phyloP scores from a whole-genome alignment of 2,329 filamentous ascomycete species.

The Neurospora sp. region DNA sequence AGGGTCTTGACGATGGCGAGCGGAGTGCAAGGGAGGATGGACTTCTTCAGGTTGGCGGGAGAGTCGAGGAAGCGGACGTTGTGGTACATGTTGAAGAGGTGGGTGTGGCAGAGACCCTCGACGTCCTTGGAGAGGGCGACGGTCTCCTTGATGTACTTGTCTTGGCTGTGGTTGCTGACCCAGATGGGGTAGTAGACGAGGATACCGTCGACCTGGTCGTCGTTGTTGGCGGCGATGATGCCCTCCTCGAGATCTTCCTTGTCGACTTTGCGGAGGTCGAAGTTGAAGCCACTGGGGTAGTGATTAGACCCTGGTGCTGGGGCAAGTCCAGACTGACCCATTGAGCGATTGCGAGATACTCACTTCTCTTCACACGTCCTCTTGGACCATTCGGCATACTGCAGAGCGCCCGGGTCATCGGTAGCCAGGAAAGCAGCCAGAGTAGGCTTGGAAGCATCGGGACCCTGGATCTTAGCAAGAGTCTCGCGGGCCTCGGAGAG shows the following conservation, averaged over 20 bases:
- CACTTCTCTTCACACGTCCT: slow-evolving; percentile 96
- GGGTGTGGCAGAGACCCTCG: slow-evolving; percentile 84
- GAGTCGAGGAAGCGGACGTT: slow-evolving; percentile 90
- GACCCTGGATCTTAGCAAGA: slow-evolving; percentile 58
- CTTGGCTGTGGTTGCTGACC: slow-evolving; percentile 65
- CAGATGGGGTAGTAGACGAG: slow-evolving; percentile 99
- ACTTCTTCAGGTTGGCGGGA: slow-evolving; percentile 69
- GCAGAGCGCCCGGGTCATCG: slow-evolving; percentile 76
- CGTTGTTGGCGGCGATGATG: slow-evolving; percentile 74
- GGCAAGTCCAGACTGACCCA: background rate
- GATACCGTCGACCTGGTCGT: slow-evolving; percentile 70
- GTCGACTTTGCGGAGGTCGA: slow-evolving; percentile 72
- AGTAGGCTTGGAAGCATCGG: slow-evolving; percentile 49
- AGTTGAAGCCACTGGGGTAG: slow-evolving; percentile 66
- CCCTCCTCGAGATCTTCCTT: slow-evolving; percentile 86
- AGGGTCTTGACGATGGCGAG: slow-evolving; percentile 95
- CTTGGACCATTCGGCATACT: slow-evolving; percentile 95
- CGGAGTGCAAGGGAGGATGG: slow-evolving; percentile 88
- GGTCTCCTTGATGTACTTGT: slow-evolving; percentile 92
- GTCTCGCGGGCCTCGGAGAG: slow-evolving; percentile 69
- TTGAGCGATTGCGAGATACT: slow-evolving; percentile 27
- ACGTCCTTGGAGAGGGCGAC: slow-evolving; percentile 88
- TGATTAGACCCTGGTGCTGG: slow-evolving; percentile 4
- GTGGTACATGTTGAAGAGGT: slow-evolving; percentile 99
- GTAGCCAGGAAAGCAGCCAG: slow-evolving; percentile 91